A percentile compares a stretch with the other conserved stretches of the same genome.
phyloP scores from a whole-genome alignment of 2,329 filamentous ascomycete species.

The Botrytis fragariae region DNA sequence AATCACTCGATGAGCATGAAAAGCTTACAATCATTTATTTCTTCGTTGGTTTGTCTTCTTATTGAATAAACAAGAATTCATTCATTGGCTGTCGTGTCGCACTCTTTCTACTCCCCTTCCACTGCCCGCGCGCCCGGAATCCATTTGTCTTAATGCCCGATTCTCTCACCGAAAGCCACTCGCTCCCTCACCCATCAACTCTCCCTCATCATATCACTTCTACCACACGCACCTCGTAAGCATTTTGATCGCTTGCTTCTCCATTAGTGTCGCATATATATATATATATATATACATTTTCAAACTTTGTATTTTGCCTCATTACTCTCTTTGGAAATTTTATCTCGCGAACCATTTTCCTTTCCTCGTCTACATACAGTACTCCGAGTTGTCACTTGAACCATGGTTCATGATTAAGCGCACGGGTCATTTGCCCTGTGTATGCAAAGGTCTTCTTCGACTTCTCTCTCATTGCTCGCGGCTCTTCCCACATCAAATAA shows the following conservation, averaged over 20 bases:
- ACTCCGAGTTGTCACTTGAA: background rate
- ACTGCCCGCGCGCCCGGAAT: background rate
- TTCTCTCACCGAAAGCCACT: slow-evolving; percentile 18
- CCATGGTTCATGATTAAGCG: background rate
- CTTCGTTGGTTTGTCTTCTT: background rate
- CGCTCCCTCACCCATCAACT: background rate
- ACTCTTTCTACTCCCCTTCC: background rate
- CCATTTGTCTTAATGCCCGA: slow-evolving; percentile 2
- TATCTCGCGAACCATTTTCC: background rate
- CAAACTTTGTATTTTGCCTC: background rate
- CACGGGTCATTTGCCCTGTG: slow-evolving; percentile 5
- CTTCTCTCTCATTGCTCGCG: slow-evolving; percentile 1
- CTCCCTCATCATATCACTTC: background rate
- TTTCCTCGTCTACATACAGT: background rate
- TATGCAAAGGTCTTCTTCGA: background rate
- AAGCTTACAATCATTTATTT: background rate
- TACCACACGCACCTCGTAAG: background rate
- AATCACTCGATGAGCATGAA: background rate
- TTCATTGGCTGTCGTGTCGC: background rate
- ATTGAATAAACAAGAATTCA: background rate
- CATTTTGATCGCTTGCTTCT: background rate
- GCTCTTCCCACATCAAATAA: slow-evolving; percentile 25
- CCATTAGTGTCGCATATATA: background rate
- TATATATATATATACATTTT: background rate
- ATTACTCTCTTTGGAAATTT: background rate